Base-by-base conservation (phyloP, 768 basidiomycete genomes). In the Boletus sp. region DNA sequence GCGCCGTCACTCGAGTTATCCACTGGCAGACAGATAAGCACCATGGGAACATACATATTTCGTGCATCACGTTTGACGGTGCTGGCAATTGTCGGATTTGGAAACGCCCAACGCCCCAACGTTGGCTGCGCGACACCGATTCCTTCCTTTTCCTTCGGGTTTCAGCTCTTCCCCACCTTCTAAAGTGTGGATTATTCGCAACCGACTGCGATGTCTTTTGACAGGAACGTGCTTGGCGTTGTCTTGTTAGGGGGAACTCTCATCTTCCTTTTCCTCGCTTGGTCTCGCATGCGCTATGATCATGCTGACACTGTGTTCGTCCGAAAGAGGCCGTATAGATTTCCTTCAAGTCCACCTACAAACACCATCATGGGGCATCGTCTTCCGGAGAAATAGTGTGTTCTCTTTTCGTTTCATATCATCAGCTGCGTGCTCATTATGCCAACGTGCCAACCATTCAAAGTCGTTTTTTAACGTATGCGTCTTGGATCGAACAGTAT, bases 401-500 rank as follows among this genome's bases (percentile, higher is more conserved):
- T 47, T 28, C n/a, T 28, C 15, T 32, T 55, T 28, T 28, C 30
- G 30, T 48, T 17, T 47, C 37, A 2, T 11, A 5, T 29, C n/a
- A 36, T 45, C 10, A 1, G 12, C 7, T 9, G 10, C 1, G 10
- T 12, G 29, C 12, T 54, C 29, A 12, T 8, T 3, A 17, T 42
- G 17, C 24, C 7, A 29, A 36, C 7, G 28, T 14, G 11, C 14
- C 33, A 5, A 55, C 36, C 18, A 7, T 40, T 35, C 6, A n/a
- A 29, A 64, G 60, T 1, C 29, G 52, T 1, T 63, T 54, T 35
- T 50, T 65, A 15, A 35, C 11, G 5, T 78, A 80, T 48, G 78
- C 80, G 45, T 75, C 80, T 61, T 83, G 83, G 79, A 81, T 79
- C 2, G 74, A 83, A 57, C 67, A 77, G 57, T 82, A 84, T 56